Evolutionary conservation across 129 eudicot genomes (phyloP).

Genomic region (Saussurea involucrata): DNA sequence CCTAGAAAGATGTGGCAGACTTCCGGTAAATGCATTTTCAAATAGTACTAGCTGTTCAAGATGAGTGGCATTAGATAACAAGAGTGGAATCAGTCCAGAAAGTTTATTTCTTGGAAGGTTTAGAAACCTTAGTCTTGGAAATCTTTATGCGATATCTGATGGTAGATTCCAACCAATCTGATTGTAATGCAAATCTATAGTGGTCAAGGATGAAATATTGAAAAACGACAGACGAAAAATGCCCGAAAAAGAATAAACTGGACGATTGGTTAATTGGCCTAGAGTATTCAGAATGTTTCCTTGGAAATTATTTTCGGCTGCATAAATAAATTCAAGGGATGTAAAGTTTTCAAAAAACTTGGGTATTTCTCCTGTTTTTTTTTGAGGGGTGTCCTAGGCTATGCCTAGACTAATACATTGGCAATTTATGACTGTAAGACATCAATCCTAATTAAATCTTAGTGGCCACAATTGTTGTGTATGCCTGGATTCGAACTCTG

Average conservation of each 20-base stretch:
- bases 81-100: not conserved
- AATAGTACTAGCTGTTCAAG: not conserved
- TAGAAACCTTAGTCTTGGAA: not conserved
- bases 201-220: not conserved
- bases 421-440: too few relatives aligned
- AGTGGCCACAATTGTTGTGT: too few relatives aligned
- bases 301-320: not conserved
- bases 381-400: too few relatives aligned
- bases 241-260: constrained; percentile 6
- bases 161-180: not conserved
- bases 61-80: constrained; percentile 1
- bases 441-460: too few relatives aligned
- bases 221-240: not conserved
- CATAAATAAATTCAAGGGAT: not conserved
- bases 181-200: too few relatives aligned
- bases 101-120: not conserved
- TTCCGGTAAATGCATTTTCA: not conserved
- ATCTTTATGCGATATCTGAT: not conserved
- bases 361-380: constrained; percentile 9
- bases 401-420: too few relatives aligned
- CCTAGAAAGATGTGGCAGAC: not conserved
- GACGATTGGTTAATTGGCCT: not conserved
- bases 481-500: too few relatives aligned
- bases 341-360: constrained; percentile 16
- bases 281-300: not conserved